phyloP scores from a whole-genome alignment of 2,329 filamentous ascomycete species.

The Diaporthe australafricana region DNA sequence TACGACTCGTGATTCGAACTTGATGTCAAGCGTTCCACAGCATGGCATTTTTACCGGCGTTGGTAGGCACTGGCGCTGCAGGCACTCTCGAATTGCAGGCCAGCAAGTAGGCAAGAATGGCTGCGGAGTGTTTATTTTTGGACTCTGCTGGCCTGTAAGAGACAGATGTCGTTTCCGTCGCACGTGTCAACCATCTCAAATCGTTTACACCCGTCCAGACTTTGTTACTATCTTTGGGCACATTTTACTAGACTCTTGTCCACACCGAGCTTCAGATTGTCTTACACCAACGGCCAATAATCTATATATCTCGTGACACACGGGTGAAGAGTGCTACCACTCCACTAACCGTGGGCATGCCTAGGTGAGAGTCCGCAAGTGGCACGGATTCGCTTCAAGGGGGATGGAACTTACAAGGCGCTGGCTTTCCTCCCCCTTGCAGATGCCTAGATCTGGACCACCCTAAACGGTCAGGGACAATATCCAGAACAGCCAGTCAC shows the following conservation, averaged over 20 bases:
- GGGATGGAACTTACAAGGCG: neutral
- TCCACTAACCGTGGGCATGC: constrained; percentile 1
- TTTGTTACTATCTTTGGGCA: constrained; percentile 16
- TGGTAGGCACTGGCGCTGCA: neutral
- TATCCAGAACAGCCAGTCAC: neutral
- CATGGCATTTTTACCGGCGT: neutral
- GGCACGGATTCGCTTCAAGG: neutral
- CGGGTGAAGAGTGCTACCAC: constrained; percentile 4
- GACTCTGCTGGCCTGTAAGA: no score
- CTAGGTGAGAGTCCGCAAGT: constrained; percentile 5
- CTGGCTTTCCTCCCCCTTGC: neutral
- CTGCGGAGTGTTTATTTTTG: neutral
- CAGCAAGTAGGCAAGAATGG: neutral
- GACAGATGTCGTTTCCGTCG: neutral
- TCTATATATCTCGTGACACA: neutral
- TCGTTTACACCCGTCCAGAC: neutral
- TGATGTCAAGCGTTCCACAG: neutral
- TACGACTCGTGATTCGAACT: neutral
- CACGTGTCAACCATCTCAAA: neutral
- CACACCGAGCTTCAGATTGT: neutral
- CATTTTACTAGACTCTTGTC: neutral
- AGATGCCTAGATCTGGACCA: neutral
- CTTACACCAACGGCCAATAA: neutral
- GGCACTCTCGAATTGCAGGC: neutral
- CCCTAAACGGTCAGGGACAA: neutral